A percentile compares a stretch with the other conserved stretches of the same genome.
These are phyloP conservation scores for Amanita subjunquillea DNA, from an alignment of 768 basidiomycete genomes.

Conservation along the genomic window DNA sequence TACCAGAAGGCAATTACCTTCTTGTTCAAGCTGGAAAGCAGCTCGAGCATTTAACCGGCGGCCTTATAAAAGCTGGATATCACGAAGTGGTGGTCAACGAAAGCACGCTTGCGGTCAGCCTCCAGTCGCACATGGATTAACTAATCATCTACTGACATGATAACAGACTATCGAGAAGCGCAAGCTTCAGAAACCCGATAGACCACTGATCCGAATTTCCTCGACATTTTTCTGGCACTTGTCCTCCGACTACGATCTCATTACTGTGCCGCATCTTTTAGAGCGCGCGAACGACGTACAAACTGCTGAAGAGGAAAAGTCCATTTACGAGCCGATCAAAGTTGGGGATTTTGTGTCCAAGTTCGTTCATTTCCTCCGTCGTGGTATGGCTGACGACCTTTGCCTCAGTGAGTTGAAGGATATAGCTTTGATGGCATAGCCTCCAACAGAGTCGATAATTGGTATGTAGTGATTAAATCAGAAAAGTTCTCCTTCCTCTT, in stretches of 20 bases:
- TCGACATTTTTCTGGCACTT: conserved; percentile 97
- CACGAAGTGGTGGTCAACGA: conserved; percentile 93
- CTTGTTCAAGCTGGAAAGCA: conserved; percentile 96
- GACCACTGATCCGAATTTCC: conserved; percentile 92
- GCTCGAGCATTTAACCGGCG: conserved; percentile 77
- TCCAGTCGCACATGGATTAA: background rate
- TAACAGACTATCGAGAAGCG: conserved; percentile 54
- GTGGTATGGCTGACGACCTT: background rate
- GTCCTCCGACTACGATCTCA: conserved; percentile 74
- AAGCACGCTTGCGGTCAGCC: conserved; percentile 56
- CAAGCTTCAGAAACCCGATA: conserved; percentile 45
- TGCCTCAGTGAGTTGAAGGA: conserved; percentile 62
- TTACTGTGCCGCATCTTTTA: conserved; percentile 45
- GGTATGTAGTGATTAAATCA: background rate
- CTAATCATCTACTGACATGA: background rate
- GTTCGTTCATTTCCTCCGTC: conserved; percentile 27
- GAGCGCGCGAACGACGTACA: conserved; percentile 36
- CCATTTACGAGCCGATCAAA: conserved; percentile 61
- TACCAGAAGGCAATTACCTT: conserved; percentile 72
- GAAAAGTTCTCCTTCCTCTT: background rate
- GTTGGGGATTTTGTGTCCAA: conserved; percentile 85
- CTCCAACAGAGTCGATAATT: background rate
- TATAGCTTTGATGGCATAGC: conserved; percentile 69
- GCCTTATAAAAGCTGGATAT: conserved; percentile 84
- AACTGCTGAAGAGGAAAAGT: conserved; percentile 31